A percentile compares a stretch with the other conserved stretches of the same genome.
Evolutionary conservation across 805 yeast genomes (phyloP).

Genomic region (Saturnispora dispora): DNA sequence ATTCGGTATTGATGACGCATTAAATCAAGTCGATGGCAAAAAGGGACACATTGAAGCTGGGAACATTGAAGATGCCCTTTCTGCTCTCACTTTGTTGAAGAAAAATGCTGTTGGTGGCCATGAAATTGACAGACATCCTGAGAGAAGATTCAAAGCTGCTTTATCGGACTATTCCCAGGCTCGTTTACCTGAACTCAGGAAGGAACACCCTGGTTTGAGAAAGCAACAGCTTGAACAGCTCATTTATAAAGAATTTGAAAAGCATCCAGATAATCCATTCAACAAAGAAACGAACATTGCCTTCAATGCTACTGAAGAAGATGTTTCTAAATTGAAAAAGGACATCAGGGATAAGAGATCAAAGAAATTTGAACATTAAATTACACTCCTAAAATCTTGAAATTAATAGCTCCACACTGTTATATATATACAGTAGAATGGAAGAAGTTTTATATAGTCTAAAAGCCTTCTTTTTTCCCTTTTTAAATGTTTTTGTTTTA

Average conservation of each 20-base stretch:
- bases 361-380: slow-evolving; percentile 25
- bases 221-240: slow-evolving; percentile 70
- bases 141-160: slow-evolving; percentile 81
- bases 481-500: background rate
- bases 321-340: slow-evolving; percentile 32
- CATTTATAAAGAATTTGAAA: slow-evolving; percentile 71
- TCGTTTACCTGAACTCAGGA: slow-evolving; percentile 61
- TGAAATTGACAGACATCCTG: slow-evolving; percentile 80
- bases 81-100: slow-evolving; percentile 61
- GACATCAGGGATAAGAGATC: slow-evolving; percentile 24
- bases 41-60: slow-evolving; percentile 51
- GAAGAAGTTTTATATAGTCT: background rate
- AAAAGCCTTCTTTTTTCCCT: background rate
- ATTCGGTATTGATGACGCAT: slow-evolving; percentile 58
- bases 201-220: slow-evolving; percentile 74
- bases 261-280: slow-evolving; percentile 75
- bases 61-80: slow-evolving; percentile 71
- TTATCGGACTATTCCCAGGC: slow-evolving; percentile 59
- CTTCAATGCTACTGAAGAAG: slow-evolving; percentile 54
- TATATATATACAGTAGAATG: background rate
- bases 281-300: slow-evolving; percentile 59
- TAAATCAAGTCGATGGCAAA: slow-evolving; percentile 37
- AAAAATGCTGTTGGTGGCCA: slow-evolving; percentile 48
- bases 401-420: background rate
- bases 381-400: background rate